These are phyloP conservation scores for Moniliophthora roreri DNA, from an alignment of 1,284 basidiomycete species.

Conservation along the genomic window DNA sequence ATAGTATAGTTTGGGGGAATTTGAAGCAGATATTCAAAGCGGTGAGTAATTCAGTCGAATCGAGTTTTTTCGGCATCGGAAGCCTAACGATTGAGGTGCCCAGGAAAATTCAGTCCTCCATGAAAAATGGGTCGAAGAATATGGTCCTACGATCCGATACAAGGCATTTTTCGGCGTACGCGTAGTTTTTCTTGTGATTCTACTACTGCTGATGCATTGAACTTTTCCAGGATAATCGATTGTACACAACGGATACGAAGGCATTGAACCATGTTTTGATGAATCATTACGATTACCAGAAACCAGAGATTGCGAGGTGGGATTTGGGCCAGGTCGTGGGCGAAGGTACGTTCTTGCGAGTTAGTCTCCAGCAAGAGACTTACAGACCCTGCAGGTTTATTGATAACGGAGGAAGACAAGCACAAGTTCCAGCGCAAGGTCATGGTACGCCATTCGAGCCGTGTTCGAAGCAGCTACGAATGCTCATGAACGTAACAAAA, in stretches of 20 bases:
- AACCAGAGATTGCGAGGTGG: slow-evolving; percentile 35
- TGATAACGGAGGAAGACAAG: slow-evolving; percentile 12
- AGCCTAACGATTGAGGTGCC: too few relatives aligned
- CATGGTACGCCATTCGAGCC: too few relatives aligned
- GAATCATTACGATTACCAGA: slow-evolving; percentile 47
- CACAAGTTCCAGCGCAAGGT: slow-evolving; percentile 17
- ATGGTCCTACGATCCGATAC: slow-evolving; percentile 52
- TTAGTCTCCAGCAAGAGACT: too few relatives aligned
- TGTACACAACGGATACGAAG: slow-evolving; percentile 48
- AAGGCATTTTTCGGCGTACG: slow-evolving; percentile 43
- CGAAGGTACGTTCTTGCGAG: slow-evolving; percentile 30
- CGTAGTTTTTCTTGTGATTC: too few relatives aligned
- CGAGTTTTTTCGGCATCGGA: not conserved
- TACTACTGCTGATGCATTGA: too few relatives aligned
- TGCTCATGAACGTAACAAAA: too few relatives aligned
- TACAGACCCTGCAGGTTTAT: slow-evolving; percentile 7
- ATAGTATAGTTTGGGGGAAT: slow-evolving; percentile 55
- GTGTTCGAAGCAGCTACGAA: too few relatives aligned
- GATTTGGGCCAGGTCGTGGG: slow-evolving; percentile 43
- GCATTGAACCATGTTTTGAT: slow-evolving; percentile 51
- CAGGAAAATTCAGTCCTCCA: slow-evolving; percentile 41
- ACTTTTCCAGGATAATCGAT: slow-evolving; percentile 34
- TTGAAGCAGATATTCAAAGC: slow-evolving; percentile 41
- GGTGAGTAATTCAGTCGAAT: slow-evolving; percentile 30
- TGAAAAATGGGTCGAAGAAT: slow-evolving; percentile 55